phyloP scores from a whole-genome alignment of 2,329 filamentous ascomycete genomes.

The Penicillium fuscoglaucum region DNA sequence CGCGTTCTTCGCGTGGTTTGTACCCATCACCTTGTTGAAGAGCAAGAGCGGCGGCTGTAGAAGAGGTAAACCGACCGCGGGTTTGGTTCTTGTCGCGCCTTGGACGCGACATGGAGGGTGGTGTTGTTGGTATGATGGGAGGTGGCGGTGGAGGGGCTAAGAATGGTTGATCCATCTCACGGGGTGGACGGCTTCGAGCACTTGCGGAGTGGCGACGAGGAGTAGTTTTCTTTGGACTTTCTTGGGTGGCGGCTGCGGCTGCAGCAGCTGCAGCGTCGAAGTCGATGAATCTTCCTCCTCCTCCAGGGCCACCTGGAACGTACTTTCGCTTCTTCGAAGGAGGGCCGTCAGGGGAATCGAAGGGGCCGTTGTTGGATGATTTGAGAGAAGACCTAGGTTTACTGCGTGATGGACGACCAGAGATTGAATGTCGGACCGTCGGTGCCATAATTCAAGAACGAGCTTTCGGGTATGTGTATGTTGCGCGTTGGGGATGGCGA shows the following conservation, averaged over 20 bases:
- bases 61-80: conserved; percentile 75
- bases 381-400: conserved; percentile 36
- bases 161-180: conserved; percentile 41
- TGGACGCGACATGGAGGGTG: conserved; percentile 40
- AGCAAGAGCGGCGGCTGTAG: conserved; percentile 79
- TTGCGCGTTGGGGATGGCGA: conserved; percentile 18
- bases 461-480: conserved; percentile 12
- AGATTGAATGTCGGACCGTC: conserved; percentile 29
- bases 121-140: conserved; percentile 36
- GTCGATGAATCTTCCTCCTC: conserved; percentile 81
- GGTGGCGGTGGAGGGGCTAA: conserved; percentile 31
- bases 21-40: conserved; percentile 93
- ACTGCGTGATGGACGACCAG: conserved; percentile 30
- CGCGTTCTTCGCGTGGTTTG: conserved; percentile 92
- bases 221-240: conserved; percentile 23
- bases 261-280: conserved; percentile 55
- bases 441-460: conserved; percentile 33
- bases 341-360: conserved; percentile 53
- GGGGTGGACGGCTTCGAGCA: conserved; percentile 55
- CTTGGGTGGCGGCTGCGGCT: conserved; percentile 61
- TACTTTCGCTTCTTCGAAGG: conserved; percentile 73
- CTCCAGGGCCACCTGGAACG: conserved; percentile 81
- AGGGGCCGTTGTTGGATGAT: conserved; percentile 25
- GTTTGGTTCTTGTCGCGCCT: conserved; percentile 45
- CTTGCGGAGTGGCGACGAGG: conserved; percentile 48